A percentile compares a stretch with the other conserved stretches of the same genome.
phyloP scores from a whole-genome alignment of 192 early-diverging fungal species.

The Backusella westeae region DNA sequence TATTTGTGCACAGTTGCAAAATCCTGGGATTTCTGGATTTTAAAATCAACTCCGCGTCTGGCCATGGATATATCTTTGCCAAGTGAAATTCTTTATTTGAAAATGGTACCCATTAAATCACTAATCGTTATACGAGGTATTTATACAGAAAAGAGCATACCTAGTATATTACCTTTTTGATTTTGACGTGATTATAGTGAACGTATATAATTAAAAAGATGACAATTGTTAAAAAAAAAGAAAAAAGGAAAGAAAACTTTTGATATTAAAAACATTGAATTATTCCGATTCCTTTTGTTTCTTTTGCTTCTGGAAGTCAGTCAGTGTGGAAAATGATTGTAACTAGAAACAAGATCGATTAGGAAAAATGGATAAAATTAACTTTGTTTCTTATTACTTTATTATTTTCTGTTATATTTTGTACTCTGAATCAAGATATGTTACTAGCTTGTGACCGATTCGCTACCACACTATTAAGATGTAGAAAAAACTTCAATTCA shows the following conservation, averaged over 20 bases:
- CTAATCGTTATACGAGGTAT: not conserved
- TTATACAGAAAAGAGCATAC: not conserved
- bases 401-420: not conserved
- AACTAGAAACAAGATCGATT: not conserved
- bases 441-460: not conserved
- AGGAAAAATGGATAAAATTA: not conserved
- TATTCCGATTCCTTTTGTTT: not conserved
- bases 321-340: not conserved
- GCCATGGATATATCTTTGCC: not conserved
- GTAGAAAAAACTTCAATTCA: too few relatives aligned
- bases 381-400: not conserved
- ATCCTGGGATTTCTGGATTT: conserved; percentile 1
- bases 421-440: not conserved
- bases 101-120: not conserved
- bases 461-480: not conserved
- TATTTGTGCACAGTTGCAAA: not conserved
- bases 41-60: not conserved
- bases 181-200: not conserved
- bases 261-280: not conserved
- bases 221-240: not conserved
- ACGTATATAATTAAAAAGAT: not conserved
- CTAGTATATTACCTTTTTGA: not conserved
- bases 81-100: not conserved
- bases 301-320: not conserved
- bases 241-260: not conserved